These are phyloP conservation scores for Rhododendron griersonianum DNA, from an alignment of 148 eudicot genomes.

Conservation along the genomic window DNA sequence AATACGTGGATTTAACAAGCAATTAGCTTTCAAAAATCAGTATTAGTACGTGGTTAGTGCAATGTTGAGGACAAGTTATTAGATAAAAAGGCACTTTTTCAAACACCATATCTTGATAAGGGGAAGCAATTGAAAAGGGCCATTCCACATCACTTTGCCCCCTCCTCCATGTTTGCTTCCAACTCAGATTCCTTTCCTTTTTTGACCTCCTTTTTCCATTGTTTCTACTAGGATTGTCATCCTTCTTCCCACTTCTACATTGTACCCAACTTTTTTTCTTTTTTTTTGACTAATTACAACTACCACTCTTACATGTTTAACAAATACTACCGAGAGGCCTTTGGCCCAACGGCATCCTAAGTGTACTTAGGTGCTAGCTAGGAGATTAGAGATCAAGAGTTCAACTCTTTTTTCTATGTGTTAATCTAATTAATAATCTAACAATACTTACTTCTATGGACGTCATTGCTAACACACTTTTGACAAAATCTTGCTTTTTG, in stretches of 20 bases:
- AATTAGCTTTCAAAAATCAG: not conserved
- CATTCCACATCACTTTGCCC: constrained; percentile 4
- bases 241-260: not conserved
- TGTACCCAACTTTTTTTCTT: no score
- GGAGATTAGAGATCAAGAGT: not conserved
- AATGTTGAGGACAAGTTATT: not conserved
- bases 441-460: not conserved
- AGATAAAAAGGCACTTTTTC: constrained; percentile 20
- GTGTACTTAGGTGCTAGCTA: no score
- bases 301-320: not conserved
- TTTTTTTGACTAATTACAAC: not conserved
- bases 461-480: not conserved
- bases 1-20: not conserved
- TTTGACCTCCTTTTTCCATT: constrained; percentile 22
- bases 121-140: not conserved
- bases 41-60: not conserved
- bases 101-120: constrained; percentile 23
- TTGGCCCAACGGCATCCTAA: not conserved
- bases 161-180: constrained; percentile 17
- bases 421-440: no score
- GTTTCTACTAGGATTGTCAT: no score
- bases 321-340: not conserved
- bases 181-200: constrained; percentile 12
- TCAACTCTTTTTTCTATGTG: not conserved
- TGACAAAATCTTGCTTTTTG: not conserved